These are phyloP conservation scores for Quercus ilex DNA, from an alignment of 306 rosid genomes.

Conservation along the genomic window DNA sequence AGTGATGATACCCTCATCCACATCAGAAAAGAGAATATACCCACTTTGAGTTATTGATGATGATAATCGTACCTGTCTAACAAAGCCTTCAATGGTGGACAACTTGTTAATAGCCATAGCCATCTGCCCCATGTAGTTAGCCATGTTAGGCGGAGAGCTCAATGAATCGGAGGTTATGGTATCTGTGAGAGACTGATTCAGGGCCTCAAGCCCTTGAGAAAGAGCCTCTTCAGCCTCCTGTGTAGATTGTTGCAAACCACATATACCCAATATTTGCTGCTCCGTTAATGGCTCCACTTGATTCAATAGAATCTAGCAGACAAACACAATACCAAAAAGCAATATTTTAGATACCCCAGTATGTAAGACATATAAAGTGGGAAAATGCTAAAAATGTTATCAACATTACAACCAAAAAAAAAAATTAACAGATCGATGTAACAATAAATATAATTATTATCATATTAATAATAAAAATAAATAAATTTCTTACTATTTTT, in stretches of 20 bases:
- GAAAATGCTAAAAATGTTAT: too few relatives aligned
- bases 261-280: constrained; percentile 83
- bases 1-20: background rate
- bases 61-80: constrained; percentile 67
- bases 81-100: constrained; percentile 76
- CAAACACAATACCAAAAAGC: background rate
- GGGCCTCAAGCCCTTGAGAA: constrained; percentile 78
- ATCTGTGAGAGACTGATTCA: constrained; percentile 71
- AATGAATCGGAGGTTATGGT: constrained; percentile 75
- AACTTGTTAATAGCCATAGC: constrained; percentile 89
- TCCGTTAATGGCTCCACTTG: constrained; percentile 88
- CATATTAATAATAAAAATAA: too few relatives aligned
- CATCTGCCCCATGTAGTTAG: constrained; percentile 97
- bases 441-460: too few relatives aligned
- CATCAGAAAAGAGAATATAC: background rate
- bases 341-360: background rate
- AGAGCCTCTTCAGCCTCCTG: constrained; percentile 86
- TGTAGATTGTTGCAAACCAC: constrained; percentile 84
- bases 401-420: too few relatives aligned
- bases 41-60: background rate
- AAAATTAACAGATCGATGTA: too few relatives aligned
- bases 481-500: too few relatives aligned
- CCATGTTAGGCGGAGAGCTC: constrained; percentile 73
- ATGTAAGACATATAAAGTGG: too few relatives aligned
- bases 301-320: constrained; percentile 49